phyloP scores from a whole-genome alignment of 2,329 filamentous ascomycete genomes.

The Botrytis fabae region DNA sequence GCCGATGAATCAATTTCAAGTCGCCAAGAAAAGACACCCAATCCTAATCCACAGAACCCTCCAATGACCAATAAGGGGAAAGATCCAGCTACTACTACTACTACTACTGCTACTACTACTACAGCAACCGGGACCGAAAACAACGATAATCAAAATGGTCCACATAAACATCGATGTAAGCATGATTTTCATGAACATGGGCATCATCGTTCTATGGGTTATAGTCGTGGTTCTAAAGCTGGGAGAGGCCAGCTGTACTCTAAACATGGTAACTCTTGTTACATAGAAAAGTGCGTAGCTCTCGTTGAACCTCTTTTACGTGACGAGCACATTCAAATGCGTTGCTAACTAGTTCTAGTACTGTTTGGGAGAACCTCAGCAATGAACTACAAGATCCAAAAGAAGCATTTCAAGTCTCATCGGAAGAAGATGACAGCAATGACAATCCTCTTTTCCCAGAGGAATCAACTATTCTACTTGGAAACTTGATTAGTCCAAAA shows the following conservation, averaged over 20 bases:
- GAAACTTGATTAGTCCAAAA: slow-evolving; percentile 41
- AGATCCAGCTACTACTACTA: neutral
- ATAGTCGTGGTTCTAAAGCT: slow-evolving; percentile 5
- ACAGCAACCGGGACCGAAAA: neutral
- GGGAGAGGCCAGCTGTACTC: slow-evolving; percentile 27
- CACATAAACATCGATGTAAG: neutral
- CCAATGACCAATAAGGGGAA: neutral
- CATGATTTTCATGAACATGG: neutral
- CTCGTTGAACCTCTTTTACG: neutral
- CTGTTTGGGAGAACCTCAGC: slow-evolving; percentile 37
- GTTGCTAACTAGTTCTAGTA: slow-evolving; percentile 26
- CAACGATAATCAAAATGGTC: neutral
- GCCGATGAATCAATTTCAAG: neutral
- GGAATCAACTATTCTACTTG: slow-evolving; percentile 50
- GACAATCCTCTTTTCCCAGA: slow-evolving; percentile 35
- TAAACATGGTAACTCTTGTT: slow-evolving; percentile 35
- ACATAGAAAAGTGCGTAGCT: slow-evolving; percentile 35
- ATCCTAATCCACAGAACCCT: neutral
- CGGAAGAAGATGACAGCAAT: slow-evolving; percentile 38
- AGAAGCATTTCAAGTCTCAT: slow-evolving; percentile 39
- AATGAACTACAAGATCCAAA: slow-evolving; percentile 38
- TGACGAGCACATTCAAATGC: neutral
- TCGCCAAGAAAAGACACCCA: neutral
- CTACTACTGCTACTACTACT: neutral
- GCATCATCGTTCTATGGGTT: neutral